Evolutionary conservation across 192 early-diverging fungal genomes (phyloP).

Genomic region (Neocallimastix lanati): DNA sequence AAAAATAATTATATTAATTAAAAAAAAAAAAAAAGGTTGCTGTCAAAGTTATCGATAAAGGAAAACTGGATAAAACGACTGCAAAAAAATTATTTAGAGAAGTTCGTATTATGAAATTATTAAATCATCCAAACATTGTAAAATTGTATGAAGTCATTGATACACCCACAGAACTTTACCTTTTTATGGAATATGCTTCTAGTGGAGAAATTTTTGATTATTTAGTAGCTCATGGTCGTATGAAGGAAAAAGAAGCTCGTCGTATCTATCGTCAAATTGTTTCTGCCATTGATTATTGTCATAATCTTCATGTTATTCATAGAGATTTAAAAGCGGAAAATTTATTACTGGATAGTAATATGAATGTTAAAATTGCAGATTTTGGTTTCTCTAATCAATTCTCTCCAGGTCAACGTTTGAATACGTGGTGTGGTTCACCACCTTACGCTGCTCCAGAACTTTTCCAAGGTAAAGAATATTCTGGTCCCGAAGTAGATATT

Average conservation of each 20-base stretch:
- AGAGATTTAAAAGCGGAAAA: constrained; percentile 35
- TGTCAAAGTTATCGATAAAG: constrained; percentile 42
- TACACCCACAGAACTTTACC: constrained; percentile 36
- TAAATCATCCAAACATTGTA: constrained; percentile 36
- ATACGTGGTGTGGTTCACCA: constrained; percentile 42
- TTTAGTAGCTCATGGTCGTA: constrained; percentile 37
- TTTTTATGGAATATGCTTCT: constrained; percentile 39
- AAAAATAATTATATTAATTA: no score
- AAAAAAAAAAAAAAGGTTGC: no score
- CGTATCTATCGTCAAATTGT: constrained; percentile 34
- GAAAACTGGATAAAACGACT: constrained; percentile 32
- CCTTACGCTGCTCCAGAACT: constrained; percentile 14
- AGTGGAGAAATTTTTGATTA: constrained; percentile 47
- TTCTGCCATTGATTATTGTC: constrained; percentile 35
- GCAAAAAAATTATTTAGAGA: constrained; percentile 41
- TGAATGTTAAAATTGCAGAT: constrained; percentile 49
- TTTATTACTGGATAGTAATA: constrained; percentile 30
- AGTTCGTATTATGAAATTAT: constrained; percentile 41
- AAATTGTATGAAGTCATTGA: constrained; percentile 47
- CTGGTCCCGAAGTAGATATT: constrained; percentile 84
- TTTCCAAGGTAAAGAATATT: constrained; percentile 60
- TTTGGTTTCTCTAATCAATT: constrained; percentile 48
- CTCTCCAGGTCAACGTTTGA: constrained; percentile 28
- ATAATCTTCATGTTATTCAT: constrained; percentile 31
- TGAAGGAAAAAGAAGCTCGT: constrained; percentile 47